Percentiles rank a stretch among this genome's conserved stretches.
These are phyloP conservation scores for Saccharomycopsis capsularis DNA, from an alignment of 805 yeast species.

Conservation along the genomic window DNA sequence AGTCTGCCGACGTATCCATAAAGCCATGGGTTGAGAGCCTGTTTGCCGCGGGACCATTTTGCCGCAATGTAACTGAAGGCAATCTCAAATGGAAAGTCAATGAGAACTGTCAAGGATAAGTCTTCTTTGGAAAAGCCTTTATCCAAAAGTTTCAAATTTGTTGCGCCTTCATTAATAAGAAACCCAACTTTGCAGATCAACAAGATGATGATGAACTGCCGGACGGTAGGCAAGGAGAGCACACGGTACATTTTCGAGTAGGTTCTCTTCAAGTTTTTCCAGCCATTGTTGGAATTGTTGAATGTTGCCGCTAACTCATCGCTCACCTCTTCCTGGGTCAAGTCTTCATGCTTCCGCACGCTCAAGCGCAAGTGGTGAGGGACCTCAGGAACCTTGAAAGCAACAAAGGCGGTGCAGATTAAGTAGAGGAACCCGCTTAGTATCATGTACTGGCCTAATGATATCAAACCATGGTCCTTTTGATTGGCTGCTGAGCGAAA, in stretches of 20 bases:
- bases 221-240: constrained; percentile 63
- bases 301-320: constrained; percentile 6
- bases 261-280: constrained; percentile 39
- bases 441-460: constrained; percentile 66
- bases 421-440: constrained; percentile 75
- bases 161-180: constrained; percentile 93
- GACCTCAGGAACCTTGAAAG: constrained; percentile 61
- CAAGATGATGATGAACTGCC: constrained; percentile 65
- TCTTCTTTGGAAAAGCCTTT: constrained; percentile 92
- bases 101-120: constrained; percentile 81
- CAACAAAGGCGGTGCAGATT: constrained; percentile 54
- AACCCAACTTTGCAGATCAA: constrained; percentile 83
- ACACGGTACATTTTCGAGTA: constrained; percentile 63
- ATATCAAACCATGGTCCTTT: constrained; percentile 53
- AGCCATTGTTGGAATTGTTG: constrained; percentile 13
- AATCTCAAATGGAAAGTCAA: constrained; percentile 94
- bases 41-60: constrained; percentile 75
- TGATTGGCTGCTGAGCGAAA: constrained; percentile 49
- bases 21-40: constrained; percentile 83
- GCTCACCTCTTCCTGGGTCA: constrained; percentile 10
- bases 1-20: constrained; percentile 80
- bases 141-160: constrained; percentile 83
- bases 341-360: constrained; percentile 24
- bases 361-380: constrained; percentile 40
- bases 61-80: constrained; percentile 94